Evolutionary conservation across 1,284 basidiomycete genomes (phyloP).

Genomic region (Ceratobasidium sp.): DNA sequence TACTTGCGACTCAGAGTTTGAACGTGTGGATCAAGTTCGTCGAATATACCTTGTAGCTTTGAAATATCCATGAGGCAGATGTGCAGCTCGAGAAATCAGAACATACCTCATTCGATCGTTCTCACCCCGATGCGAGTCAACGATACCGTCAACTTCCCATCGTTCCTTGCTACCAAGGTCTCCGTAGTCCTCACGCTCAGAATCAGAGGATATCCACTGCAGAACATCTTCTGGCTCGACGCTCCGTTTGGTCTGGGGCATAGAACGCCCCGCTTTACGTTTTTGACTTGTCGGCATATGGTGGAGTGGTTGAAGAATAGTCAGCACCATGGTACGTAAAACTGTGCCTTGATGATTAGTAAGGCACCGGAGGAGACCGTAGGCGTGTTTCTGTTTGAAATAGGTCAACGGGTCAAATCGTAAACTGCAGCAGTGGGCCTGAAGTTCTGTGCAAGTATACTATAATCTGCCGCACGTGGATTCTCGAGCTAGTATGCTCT

Average conservation of each 20-base stretch:
- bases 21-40: not conserved
- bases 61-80: not conserved
- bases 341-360: too few relatives aligned
- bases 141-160: conserved; percentile 36
- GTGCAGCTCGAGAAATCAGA: not conserved
- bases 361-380: too few relatives aligned
- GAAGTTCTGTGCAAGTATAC: too few relatives aligned
- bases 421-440: too few relatives aligned
- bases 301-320: not conserved
- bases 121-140: conserved; percentile 41
- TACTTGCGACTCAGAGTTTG: not conserved
- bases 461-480: too few relatives aligned
- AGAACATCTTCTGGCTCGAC: conserved; percentile 17
- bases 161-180: conserved; percentile 32
- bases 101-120: conserved; percentile 44
- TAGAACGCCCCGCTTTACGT: conserved; percentile 15
- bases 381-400: too few relatives aligned
- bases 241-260: conserved; percentile 33
- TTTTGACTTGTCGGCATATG: conserved; percentile 5
- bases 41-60: conserved; percentile 37
- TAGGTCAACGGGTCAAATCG: too few relatives aligned
- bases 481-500: too few relatives aligned
- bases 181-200: conserved; percentile 42
- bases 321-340: too few relatives aligned
- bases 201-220: conserved; percentile 37